A percentile compares a stretch with the other conserved stretches of the same genome.
These are phyloP conservation scores for Hordeum vulgare DNA, from an alignment of 176 grass and related monocot genomes.

Conservation along the genomic window MorexV3_pseudomolecules_assembly NC_058520.1:9264602-9265101, in stretches of 20 bases:
- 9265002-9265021: background rate
- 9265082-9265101: background rate
- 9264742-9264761: background rate
- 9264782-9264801: background rate
- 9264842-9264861: background rate
- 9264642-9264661: background rate
- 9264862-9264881: background rate
- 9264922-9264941: too few species aligned
- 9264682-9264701: background rate
- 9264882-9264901: background rate
- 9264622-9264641: background rate
- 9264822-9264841: background rate
- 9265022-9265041: background rate
- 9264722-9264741: background rate
- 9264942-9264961: background rate
- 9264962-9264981: background rate
- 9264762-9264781: background rate
- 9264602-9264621: constrained; percentile 13
- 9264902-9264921: background rate
- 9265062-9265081: background rate
- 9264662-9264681: background rate
- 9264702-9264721: background rate
- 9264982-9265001: background rate
- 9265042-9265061: background rate
- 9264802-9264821: background rate